Percentiles rank a stretch among this genome's conserved stretches.
Conservation (phyloP, 768 basidiomycete species). For the Calocybe indica region DNA sequence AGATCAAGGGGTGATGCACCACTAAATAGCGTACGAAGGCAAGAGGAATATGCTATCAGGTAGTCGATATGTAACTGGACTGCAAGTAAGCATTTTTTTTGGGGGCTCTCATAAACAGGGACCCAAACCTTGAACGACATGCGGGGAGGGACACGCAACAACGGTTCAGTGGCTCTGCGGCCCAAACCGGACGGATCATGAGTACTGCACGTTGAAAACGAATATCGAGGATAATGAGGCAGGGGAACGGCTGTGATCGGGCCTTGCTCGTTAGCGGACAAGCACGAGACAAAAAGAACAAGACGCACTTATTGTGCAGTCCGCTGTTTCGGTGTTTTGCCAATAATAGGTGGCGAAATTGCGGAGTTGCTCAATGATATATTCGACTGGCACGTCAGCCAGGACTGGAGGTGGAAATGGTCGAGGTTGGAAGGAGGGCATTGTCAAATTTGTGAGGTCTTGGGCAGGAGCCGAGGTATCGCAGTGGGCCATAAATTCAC, state of each 20-base stretch:
- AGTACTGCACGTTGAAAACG: slow-evolving; percentile 18
- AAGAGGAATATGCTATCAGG: slow-evolving; percentile 74
- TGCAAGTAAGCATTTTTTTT: slow-evolving; percentile 1
- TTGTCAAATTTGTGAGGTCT: slow-evolving; percentile 17
- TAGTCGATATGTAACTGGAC: slow-evolving; percentile 73
- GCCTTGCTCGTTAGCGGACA: too few relatives aligned
- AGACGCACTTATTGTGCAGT: slow-evolving; percentile 69
- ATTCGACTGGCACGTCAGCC: slow-evolving; percentile 62
- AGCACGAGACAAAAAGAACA: neutral
- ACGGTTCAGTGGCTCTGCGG: slow-evolving; percentile 48
- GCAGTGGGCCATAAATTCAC: slow-evolving; percentile 24
- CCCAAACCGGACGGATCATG: slow-evolving; percentile 38
- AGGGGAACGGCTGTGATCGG: slow-evolving; percentile 29
- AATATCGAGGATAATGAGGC: slow-evolving; percentile 22
- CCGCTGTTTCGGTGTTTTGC: slow-evolving; percentile 70
- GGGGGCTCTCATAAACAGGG: neutral
- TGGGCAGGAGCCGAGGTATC: slow-evolving; percentile 18
- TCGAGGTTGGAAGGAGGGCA: slow-evolving; percentile 44
- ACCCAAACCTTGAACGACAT: slow-evolving; percentile 58
- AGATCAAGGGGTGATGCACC: slow-evolving; percentile 60
- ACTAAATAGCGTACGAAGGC: slow-evolving; percentile 66
- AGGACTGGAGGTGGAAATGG: slow-evolving; percentile 62
- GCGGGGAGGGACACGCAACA: slow-evolving; percentile 42
- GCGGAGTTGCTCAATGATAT: slow-evolving; percentile 66
- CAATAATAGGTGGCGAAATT: slow-evolving; percentile 63